Evolutionary conservation across 2,329 filamentous ascomycete genomes (phyloP).

Genomic region (Sporothrix curviconia): DNA sequence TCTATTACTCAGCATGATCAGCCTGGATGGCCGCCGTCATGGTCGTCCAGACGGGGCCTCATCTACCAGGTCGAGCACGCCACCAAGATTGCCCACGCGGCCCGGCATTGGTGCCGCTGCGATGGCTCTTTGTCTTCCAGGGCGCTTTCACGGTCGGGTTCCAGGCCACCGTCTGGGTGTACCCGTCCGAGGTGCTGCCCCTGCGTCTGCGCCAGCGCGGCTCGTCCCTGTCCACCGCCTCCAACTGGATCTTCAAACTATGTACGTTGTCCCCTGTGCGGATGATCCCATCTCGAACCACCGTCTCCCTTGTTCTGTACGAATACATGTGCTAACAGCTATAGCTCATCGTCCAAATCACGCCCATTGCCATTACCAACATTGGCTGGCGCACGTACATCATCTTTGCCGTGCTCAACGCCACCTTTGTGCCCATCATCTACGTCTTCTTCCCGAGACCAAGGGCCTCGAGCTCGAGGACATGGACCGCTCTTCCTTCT

Average conservation of each 20-base stretch:
- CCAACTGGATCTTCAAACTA: conserved; percentile 16
- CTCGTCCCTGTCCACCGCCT: conserved; percentile 13
- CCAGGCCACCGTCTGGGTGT: conserved; percentile 18
- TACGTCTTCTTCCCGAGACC: conserved; percentile 61
- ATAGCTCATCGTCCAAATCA: conserved; percentile 13
- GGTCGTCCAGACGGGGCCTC: conserved; percentile 30
- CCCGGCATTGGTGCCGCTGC: conserved; percentile 60
- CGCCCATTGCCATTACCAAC: conserved; percentile 27
- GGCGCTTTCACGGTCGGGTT: conserved; percentile 27
- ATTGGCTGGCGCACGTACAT: conserved; percentile 55
- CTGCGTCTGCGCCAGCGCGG: conserved; percentile 15
- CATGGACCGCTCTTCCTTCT: conserved; percentile 50
- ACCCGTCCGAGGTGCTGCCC: conserved; percentile 15
- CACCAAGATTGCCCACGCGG: conserved; percentile 7
- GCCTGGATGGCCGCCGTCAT: conserved; percentile 47
- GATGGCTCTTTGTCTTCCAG: conserved; percentile 41
- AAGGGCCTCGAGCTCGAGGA: conserved; percentile 58
- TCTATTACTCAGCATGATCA: conserved; percentile 39
- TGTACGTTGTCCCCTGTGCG: not conserved
- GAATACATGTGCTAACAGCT: not conserved
- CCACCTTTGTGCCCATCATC: conserved; percentile 49
- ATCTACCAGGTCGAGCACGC: conserved; percentile 13
- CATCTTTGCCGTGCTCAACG: conserved; percentile 61
- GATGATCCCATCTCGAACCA: no score
- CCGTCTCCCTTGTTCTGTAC: not conserved